Base-by-base conservation (phyloP, 371 early-diverging fungal species). In the Scutellospora calospora region DNA sequence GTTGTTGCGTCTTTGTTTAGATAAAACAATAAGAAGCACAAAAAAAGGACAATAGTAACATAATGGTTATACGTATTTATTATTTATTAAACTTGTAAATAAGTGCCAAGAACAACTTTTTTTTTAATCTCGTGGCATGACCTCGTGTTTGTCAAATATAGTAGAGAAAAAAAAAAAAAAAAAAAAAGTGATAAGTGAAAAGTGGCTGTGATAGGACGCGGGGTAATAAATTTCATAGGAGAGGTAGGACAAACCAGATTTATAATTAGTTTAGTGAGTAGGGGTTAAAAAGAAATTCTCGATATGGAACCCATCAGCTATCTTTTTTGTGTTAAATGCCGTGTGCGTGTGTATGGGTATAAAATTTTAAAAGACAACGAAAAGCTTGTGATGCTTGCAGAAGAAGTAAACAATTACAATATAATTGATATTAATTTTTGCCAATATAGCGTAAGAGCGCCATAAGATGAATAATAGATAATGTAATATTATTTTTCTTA, bases 371-470 rank as follows among this genome's bases (percentile, higher is more conserved):
- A n/a, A 65, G 35, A 20, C 60, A 65, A 65, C 35, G n/a, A 65
- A 65, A 65, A 65, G 65, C 65, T 65, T 65, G 65, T 65, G 65
- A 65, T 65, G 25, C 65, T 65, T 65, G 65, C 65, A 65, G 65
- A 65, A 65, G 16, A 49, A 65, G 27, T 65, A 65, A 65, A 65
- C 65, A 65, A 65, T 35, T 65, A 65, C 65, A 6, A 65, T 65
- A 65, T 27, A 49, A 49, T 49, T 49, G 16, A 49, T 49, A 49
- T 49, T 49, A 49, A 49, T 49, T 49, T 49, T 49, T 49, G 49
- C 49, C 49, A 49, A 49, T 49, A 49, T 49, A 49, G 49, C 49
- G 11, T 49, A 49, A 49, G 49, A 49, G 49, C 49, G 49, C 49
- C 49, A 49, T 49, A 49, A 49, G 49, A 49, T 49, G 49, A 49